Evolutionary conservation across 257 asterid species (phyloP), one percentile per base, ranked within the genome.

Genomic region (Solanum medicagineum): DNA sequence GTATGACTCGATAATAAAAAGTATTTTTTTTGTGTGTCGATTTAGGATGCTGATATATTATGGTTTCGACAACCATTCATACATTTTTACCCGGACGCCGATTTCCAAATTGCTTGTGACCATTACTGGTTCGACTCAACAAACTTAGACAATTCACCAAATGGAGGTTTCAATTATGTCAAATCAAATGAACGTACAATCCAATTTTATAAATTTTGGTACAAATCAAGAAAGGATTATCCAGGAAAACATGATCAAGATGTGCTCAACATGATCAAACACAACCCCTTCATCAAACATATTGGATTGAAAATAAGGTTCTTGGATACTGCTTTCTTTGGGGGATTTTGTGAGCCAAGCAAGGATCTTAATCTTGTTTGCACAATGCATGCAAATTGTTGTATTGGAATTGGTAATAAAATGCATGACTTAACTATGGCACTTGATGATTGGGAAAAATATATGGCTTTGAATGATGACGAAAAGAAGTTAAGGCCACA

Each of bases 381-480:
- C 70, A 93, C 97, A 10, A 90, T 93, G 93, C 97, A 92, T 47
- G 97, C 97, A 1, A 93, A 93, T 79, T 93, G 97, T 84, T 92
- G 97, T 69, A 45, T 87, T 22, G 97, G 94, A 32, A 19, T 93
- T 81, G 93, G 54, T 0, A 88, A 88, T 80, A 93, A 93, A 90
- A 85, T 92, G 56, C 94, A 92, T 71, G 96, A 90, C 81, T 86
- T 93, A 20, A 88, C 77, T 17, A 86, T 90, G 85, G 84, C 87
- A 81, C 85, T 93, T 45, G 88, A 90, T 44, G 94, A 91, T 62
- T 92, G 97, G 97, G 91, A 87, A 45, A 87, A 57, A 17, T 93
- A 89, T 62, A 60, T 75, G 80, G 57, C 89, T 10, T 45, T 84
- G 59, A 24, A 85, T 53, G 71, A 19, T 15, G 80, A 10, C 8